Percentiles rank a stretch among this genome's conserved stretches.
Evolutionary conservation across 75 land plant genomes (phyloP).

Genomic region (Selaginella tamariscina): DNA sequence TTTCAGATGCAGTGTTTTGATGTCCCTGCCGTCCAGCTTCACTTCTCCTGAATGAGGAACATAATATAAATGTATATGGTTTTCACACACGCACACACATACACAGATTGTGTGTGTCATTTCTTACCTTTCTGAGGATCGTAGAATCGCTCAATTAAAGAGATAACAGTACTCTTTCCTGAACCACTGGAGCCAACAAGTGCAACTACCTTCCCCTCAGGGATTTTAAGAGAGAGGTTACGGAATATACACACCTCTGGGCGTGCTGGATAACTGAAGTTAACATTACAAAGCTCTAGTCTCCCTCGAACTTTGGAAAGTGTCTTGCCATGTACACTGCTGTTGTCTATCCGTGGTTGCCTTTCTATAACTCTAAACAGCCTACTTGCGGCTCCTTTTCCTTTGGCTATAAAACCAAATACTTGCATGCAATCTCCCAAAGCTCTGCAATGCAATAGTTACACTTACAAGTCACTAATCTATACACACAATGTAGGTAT

Average conservation of each 20-base stretch:
- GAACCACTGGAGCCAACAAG: slow-evolving; percentile 4
- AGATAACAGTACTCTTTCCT: background rate
- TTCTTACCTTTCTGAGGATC: slow-evolving; percentile 3
- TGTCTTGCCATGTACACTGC: background rate
- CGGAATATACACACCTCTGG: slow-evolving; percentile 2
- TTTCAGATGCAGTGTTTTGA: background rate
- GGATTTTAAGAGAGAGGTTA: background rate
- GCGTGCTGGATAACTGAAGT: slow-evolving; percentile 3
- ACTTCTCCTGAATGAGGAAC: slow-evolving; percentile 14
- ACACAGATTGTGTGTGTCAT: background rate
- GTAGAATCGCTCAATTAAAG: slow-evolving; percentile 7
- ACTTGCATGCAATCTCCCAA: background rate
- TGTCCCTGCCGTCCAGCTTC: slow-evolving; percentile 7
- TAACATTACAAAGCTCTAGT: background rate
- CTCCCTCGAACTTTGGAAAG: background rate
- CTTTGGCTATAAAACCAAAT: background rate
- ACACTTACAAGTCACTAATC: background rate
- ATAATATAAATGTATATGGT: too few species aligned
- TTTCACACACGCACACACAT: too few species aligned
- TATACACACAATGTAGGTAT: too few species aligned
- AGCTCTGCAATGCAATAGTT: background rate
- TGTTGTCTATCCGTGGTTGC: background rate
- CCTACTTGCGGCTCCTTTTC: slow-evolving; percentile 4
- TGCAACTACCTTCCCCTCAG: background rate
- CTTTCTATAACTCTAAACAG: slow-evolving; percentile 1